These are phyloP conservation scores for Citeromyces nyonsensis DNA, from an alignment of 805 yeast species.

Conservation along the genomic window DNA sequence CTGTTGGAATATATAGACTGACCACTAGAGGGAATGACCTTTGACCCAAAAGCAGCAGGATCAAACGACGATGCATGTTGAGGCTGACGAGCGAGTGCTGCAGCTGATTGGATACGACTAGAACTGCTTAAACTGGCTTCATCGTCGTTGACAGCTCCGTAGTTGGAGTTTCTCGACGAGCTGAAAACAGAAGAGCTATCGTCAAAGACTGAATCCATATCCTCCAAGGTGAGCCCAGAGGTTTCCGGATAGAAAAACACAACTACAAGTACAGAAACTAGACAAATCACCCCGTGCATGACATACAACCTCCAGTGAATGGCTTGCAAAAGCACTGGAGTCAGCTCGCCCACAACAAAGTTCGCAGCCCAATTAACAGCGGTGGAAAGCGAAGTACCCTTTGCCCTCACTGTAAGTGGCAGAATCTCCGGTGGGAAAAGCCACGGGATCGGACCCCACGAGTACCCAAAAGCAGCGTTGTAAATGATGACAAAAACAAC, in stretches of 20 bases:
- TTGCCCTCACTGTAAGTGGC: constrained; percentile 72
- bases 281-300: constrained; percentile 68
- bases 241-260: constrained; percentile 76
- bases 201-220: constrained; percentile 83
- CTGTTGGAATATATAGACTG: constrained; percentile 1
- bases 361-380: constrained; percentile 91
- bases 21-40: constrained; percentile 2
- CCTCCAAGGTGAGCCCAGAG: constrained; percentile 76
- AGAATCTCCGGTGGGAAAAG: constrained; percentile 75
- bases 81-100: constrained; percentile 2
- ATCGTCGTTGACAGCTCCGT: constrained; percentile 3
- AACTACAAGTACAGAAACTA: constrained; percentile 59
- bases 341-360: constrained; percentile 83
- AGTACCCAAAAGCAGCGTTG: constrained; percentile 75
- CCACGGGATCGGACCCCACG: constrained; percentile 97
- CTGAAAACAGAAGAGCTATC: constrained; percentile 23
- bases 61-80: not conserved
- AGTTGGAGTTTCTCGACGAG: constrained; percentile 1
- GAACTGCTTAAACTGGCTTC: constrained; percentile 1
- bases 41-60: not conserved
- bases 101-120: constrained; percentile 1
- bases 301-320: constrained; percentile 74
- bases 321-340: constrained; percentile 67
- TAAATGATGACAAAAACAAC: constrained; percentile 65
- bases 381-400: constrained; percentile 82